Evolutionary conservation across 495 filamentous ascomycete genomes (phyloP), one percentile per base, ranked within the genome.

Genomic region (Thermothielavioides terrestris): DNA sequence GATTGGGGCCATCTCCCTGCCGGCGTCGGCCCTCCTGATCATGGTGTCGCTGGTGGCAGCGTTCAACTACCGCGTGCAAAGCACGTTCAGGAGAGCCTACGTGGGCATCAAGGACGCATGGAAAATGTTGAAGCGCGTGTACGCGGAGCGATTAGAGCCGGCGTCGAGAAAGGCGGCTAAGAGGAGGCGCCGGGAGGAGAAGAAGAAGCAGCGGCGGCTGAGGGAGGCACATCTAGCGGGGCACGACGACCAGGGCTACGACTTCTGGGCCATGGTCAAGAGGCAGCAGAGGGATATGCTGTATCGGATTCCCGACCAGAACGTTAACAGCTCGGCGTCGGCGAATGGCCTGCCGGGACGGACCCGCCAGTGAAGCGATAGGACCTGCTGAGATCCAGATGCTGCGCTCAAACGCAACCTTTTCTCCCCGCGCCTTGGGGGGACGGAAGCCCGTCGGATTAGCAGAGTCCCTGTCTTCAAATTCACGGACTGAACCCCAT

Each of bases 201-300:
- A 50, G 36, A 58, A 61, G 37, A 46, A 57, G 36, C 50, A 42
- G 14, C 40, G 58, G 36, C 50, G 43, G 14, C 40, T 55, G 45
- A 44, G 48, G 34, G 56, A 63, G 21, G 56, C 41, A 14, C 22
- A 46, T 15, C 40, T 23, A 26, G 54, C 41, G 0, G 27, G 52
- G 21, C n/a, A 49, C 15, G 63, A 65, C 27, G 71, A 75, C 46
- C 52, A 56, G 39, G 61, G 52, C 6, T 72, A 65, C 43, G 72
- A 75, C 39, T 72, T 72, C 32, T 75, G 72, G 72, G 70, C 60
- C 22, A 62, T 56, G 45, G 54, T 72, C 40, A 64, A 64, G 48
- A 50, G 56, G 28, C 61, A 70, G 45, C 55, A 52, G 45, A 17
- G 60, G 6, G 52, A 35, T 11, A 50, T 38, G 45, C 55, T 53